Base-by-base conservation (phyloP, 176 grass and related monocot genomes). In the Typha latifolia region DNA sequence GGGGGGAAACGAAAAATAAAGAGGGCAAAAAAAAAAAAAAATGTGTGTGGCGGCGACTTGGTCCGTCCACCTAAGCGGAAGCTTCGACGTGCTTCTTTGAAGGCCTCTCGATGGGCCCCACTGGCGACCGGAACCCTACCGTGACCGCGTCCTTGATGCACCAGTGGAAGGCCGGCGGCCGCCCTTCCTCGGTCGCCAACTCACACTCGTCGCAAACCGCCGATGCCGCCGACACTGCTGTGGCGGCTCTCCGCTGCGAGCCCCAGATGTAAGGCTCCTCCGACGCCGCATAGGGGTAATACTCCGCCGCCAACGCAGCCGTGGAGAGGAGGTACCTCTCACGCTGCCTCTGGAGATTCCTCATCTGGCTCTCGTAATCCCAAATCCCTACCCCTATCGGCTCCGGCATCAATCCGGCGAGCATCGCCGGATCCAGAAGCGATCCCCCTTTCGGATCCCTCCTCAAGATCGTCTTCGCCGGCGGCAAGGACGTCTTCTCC, bases 91-190 rank as follows among this genome's bases (percentile, higher is more conserved):
- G 48, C 70, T 81, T 89, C 77, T 75, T 81, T 15, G 32, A 29
- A 37, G 93, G 93, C 9, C 88, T 80, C 81, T 97, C 74, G 56
- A 97, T 93, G 3, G 94, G 94, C 2, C 94, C 94, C 12, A 82
- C 85, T n/a, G 62, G 74, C 0, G 85, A 92, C 11, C 89, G 84
- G 83, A 92, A 88, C 0, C 76, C 94, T 4, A 79, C 72, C 43
- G 75, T 79, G 14, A 97, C 83, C 4, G 78, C 81, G 79, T 97
- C 94, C 59, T 72, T 79, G 22, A 85, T 78, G 81, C 94, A 97
- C 73, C 89, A 67, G 66, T 97, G 94, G 82, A 97, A 97, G 16
- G 53, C 70, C 62, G 92, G 74, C 62, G 16, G 27, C 8, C 78
- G 71, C 66, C 77, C 71, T 32, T 37, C 12, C 43, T 75, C 72